Conservation (phyloP, 108 stramenopile genomes). For the Fistulifera pelliculosa region DNA sequence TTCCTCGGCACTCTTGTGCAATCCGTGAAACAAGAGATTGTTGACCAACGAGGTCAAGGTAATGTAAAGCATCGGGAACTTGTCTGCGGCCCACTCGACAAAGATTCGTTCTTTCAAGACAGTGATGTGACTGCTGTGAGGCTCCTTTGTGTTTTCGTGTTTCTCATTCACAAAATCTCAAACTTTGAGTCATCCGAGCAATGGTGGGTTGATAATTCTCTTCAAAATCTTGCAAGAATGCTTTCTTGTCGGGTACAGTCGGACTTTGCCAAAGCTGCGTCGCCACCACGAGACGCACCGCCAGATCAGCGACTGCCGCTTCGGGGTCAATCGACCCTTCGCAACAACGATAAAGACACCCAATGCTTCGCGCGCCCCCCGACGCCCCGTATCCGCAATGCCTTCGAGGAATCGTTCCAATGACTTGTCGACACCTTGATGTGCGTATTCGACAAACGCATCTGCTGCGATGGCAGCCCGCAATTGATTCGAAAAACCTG, state of each 20-base stretch:
- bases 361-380: conserved; percentile 23
- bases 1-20: conserved; percentile 7
- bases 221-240: too few relatives aligned
- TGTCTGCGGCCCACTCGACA: conserved; percentile 37
- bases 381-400: conserved; percentile 18
- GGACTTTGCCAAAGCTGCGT: conserved; percentile 10
- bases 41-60: conserved; percentile 35
- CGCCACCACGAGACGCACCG: conserved; percentile 24
- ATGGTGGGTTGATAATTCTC: too few relatives aligned
- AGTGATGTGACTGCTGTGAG: too few relatives aligned
- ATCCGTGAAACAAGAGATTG: conserved; percentile 28
- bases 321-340: conserved; percentile 10
- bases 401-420: conserved; percentile 44
- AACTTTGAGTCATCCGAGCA: too few relatives aligned
- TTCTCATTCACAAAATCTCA: too few relatives aligned
- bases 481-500: conserved; percentile 31
- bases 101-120: conserved; percentile 16
- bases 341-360: conserved; percentile 14
- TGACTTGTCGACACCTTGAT: too few relatives aligned
- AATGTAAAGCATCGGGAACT: conserved; percentile 31
- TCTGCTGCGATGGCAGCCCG: conserved; percentile 28
- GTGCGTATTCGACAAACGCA: too few relatives aligned
- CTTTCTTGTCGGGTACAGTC: too few relatives aligned
- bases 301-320: conserved; percentile 32
- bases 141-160: too few relatives aligned